A percentile compares a stretch with the other conserved stretches of the same genome.
Evolutionary conservation across 805 yeast genomes (phyloP).

Genomic region (Myxozyma nipponensis): DNA sequence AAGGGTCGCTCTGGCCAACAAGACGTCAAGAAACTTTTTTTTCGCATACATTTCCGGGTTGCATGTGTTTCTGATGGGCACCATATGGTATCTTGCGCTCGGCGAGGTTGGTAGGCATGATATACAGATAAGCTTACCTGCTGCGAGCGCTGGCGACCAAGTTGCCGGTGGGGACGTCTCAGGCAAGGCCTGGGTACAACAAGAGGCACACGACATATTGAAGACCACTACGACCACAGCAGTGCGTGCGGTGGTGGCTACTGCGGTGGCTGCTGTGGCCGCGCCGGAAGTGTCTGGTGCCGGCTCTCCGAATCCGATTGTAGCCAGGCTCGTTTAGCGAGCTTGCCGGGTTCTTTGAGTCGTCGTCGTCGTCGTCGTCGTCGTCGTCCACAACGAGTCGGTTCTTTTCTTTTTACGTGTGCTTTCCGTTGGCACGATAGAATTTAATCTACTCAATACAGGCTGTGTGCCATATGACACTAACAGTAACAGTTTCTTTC

Average conservation of each 20-base stretch:
- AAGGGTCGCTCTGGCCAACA: slow-evolving; percentile 68
- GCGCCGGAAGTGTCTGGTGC: too few relatives aligned
- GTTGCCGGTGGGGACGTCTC: neutral
- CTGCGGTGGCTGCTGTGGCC: neutral
- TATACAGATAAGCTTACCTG: neutral
- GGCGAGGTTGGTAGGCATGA: slow-evolving; percentile 25
- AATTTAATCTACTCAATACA: too few relatives aligned
- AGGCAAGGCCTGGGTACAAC: neutral
- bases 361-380: too few relatives aligned
- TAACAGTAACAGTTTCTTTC: too few relatives aligned
- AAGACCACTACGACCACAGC: neutral
- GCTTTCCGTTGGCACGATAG: too few relatives aligned
- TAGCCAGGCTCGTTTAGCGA: too few relatives aligned
- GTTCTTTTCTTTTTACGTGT: too few relatives aligned
- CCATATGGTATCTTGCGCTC: slow-evolving; percentile 26
- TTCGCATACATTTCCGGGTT: slow-evolving; percentile 68
- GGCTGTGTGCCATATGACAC: too few relatives aligned
- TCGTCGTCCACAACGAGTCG: too few relatives aligned
- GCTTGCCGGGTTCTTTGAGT: too few relatives aligned
- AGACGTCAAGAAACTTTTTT: slow-evolving; percentile 67
- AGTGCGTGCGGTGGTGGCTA: neutral
- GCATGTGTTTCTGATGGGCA: slow-evolving; percentile 63
- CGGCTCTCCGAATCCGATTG: too few relatives aligned
- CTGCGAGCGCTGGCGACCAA: neutral
- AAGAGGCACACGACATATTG: neutral